Base-by-base conservation (phyloP, 2,329 filamentous ascomycete genomes). In the Fusarium luffae region DNA sequence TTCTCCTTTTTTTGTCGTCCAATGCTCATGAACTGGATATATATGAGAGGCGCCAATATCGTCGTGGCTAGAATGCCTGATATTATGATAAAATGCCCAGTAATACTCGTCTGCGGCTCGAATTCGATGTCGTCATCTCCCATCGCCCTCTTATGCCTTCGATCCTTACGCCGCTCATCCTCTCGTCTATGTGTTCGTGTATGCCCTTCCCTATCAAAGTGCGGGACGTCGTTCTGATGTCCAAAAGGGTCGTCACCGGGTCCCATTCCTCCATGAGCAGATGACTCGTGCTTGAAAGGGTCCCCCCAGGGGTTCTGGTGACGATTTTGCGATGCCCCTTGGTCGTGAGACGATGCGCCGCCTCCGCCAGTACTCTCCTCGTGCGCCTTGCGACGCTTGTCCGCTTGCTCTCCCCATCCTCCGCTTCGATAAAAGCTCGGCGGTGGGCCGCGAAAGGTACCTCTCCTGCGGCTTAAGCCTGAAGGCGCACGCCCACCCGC, bases 401-500 rank as follows among this genome's bases (percentile, higher is more conserved):
- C 86, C 4, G 81, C 77, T 62, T 92, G 88, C 4, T 82, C 78
- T 49, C 92, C 93, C 86, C 93, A 97, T 5, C 92, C 93, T 7
- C 93, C 94, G 66, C 86, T 90, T 19, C 90, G 87, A 80, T 93
- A 98, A 82, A 98, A 98, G 69, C 89, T 93, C 0, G 95, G 94
- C 52, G 96, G 94, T 5, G 96, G 95, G 0, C 95, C 95, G 21
- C 88, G 88, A 79, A 97, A 98, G 7, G 90, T 85, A 4, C 89
- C 88, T 4, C 93, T 85, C 25, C 95, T 88, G 42, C 91, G 88
- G 77, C 90, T 94, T 32, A 99, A 83, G 1, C 96, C 96, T 2
- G 89, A 93, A 1, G 96, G 89, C 0, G 94, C 90, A 1, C 96
- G 88, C 2, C 91, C 89, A 54, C 93, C 93, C 4, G 90, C 90